These are phyloP conservation scores for Paraconiothyrium sp. DNA, from an alignment of 2,329 filamentous ascomycete species.

Conservation along the genomic window DNA sequence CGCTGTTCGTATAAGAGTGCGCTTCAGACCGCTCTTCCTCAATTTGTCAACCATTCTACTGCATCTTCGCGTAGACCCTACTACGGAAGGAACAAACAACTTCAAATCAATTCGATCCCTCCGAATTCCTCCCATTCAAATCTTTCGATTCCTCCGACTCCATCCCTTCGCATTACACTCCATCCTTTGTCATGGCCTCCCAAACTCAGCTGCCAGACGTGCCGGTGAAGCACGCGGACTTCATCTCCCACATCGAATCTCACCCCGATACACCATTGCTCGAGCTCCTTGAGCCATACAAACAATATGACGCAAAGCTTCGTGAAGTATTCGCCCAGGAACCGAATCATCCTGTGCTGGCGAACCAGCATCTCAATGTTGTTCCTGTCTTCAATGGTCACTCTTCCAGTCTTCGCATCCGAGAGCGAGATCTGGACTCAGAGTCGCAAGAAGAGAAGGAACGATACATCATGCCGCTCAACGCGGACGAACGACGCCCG, in stretches of 20 bases:
- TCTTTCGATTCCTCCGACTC: background rate
- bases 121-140: too few relatives aligned
- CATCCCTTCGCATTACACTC: background rate
- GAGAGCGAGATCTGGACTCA: conserved; percentile 66
- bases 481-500: conserved; percentile 67
- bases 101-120: background rate
- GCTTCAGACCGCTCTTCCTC: background rate
- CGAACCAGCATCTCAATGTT: conserved; percentile 69
- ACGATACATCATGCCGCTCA: conserved; percentile 75
- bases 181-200: conserved; percentile 20
- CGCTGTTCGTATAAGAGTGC: background rate
- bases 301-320: conserved; percentile 72
- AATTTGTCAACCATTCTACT: background rate
- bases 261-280: conserved; percentile 64
- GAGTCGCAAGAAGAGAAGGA: conserved; percentile 70
- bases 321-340: conserved; percentile 76
- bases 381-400: conserved; percentile 69
- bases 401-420: conserved; percentile 67
- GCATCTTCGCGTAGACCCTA: background rate
- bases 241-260: conserved; percentile 64
- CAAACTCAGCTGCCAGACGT: conserved; percentile 44
- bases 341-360: conserved; percentile 65
- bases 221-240: conserved; percentile 52
- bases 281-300: conserved; percentile 72
- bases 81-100: background rate